Evolutionary conservation across 1,284 basidiomycete species (phyloP).

Genomic region (Apiotrichum montevideense): DNA sequence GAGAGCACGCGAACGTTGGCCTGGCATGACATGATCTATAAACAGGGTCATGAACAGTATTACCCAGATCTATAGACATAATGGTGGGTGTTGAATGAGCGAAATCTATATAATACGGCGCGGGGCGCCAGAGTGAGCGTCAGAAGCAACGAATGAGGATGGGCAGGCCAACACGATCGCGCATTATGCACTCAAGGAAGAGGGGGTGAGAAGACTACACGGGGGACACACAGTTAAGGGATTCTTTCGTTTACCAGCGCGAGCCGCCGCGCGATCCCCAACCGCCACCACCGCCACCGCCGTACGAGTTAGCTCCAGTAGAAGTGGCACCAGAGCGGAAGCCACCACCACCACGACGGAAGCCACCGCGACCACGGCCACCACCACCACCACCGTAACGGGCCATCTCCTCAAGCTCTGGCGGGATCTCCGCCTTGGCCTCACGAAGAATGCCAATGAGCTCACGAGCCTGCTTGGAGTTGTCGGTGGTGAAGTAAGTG

Average conservation of each 20-base stretch:
- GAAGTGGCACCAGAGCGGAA: constrained; percentile 18
- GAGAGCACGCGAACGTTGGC: constrained; percentile 5
- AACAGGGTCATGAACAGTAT: background rate
- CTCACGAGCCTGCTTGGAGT: constrained; percentile 89
- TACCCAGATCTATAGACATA: constrained; percentile 10
- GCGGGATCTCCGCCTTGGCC: constrained; percentile 79
- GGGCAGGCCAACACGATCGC: constrained; percentile 1
- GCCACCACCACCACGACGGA: constrained; percentile 48
- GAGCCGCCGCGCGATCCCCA: constrained; percentile 26
- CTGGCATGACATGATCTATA: constrained; percentile 6
- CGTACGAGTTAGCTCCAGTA: constrained; percentile 6
- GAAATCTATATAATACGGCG: constrained; percentile 6
- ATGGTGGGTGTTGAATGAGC: constrained; percentile 11
- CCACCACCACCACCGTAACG: constrained; percentile 66
- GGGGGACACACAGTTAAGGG: constrained; percentile 7
- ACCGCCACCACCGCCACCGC: constrained; percentile 32
- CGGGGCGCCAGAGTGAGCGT: background rate
- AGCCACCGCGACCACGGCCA: constrained; percentile 43
- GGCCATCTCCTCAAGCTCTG: constrained; percentile 89
- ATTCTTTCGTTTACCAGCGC: background rate
- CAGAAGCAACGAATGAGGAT: constrained; percentile 9
- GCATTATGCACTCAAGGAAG: background rate
- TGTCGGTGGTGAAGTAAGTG: constrained; percentile 94
- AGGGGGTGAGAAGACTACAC: background rate
- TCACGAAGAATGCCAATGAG: constrained; percentile 82